These are phyloP conservation scores for Fusarium sororula DNA, from an alignment of 2,329 filamentous ascomycete species.

Conservation along the genomic window DNA sequence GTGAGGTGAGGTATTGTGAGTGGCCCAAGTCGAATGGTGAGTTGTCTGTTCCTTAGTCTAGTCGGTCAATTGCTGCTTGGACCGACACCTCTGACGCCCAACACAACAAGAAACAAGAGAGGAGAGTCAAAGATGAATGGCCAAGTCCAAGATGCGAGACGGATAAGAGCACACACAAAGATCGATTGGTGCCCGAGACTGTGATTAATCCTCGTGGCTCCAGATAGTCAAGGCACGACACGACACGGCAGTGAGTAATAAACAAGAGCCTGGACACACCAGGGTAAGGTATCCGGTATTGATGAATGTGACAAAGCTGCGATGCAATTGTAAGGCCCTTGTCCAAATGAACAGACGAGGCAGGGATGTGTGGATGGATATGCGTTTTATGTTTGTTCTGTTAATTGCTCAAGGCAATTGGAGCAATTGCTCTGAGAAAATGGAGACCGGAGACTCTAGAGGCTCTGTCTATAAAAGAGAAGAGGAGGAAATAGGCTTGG, in stretches of 20 bases:
- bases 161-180: conserved; percentile 13
- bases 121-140: background rate
- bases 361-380: background rate
- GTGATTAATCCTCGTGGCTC: conserved; percentile 9
- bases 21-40: conserved; percentile 26
- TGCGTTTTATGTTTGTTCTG: conserved; percentile 1
- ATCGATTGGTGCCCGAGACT: conserved; percentile 24
- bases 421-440: conserved; percentile 21
- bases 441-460: conserved; percentile 21
- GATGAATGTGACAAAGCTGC: background rate
- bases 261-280: conserved; percentile 1
- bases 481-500: conserved; percentile 9
- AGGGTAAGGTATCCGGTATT: background rate
- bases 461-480: conserved; percentile 18
- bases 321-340: conserved; percentile 8
- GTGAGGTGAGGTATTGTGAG: conserved; percentile 10
- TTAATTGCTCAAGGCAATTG: conserved; percentile 21
- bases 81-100: conserved; percentile 27
- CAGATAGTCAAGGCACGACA: background rate
- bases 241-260: background rate
- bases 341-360: background rate
- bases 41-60: conserved; percentile 30
- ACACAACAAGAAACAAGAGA: conserved; percentile 12
- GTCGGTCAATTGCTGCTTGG: conserved; percentile 31
- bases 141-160: conserved; percentile 17